Conservation (phyloP, 2,329 filamentous ascomycete genomes). For the Arthrinium phaeospermum region DNA sequence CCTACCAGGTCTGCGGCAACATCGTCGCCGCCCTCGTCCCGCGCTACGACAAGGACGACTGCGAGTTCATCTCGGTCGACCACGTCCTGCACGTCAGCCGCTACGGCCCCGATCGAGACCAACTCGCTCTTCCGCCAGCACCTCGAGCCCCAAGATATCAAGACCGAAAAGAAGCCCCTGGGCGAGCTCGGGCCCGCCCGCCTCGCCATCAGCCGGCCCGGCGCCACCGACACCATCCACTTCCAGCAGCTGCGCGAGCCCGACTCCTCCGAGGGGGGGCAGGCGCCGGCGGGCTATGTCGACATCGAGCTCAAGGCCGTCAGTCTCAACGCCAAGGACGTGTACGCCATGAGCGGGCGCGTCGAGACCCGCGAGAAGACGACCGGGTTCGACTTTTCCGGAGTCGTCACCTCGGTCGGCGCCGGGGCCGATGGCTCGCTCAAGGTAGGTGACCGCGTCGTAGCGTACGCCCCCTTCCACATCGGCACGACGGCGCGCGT, state of each 20-base stretch:
- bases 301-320: conserved; percentile 26
- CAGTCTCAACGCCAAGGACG: conserved; percentile 33
- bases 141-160: conserved; percentile 21
- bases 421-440: conserved; percentile 25
- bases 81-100: conserved; percentile 26
- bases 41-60: conserved; percentile 22
- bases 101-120: conserved; percentile 20
- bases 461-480: conserved; percentile 31
- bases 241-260: conserved; percentile 25
- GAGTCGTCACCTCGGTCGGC: conserved; percentile 32
- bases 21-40: not conserved
- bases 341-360: conserved; percentile 28
- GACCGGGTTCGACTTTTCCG: conserved; percentile 34
- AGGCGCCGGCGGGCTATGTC: conserved; percentile 19
- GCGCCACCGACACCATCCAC: conserved; percentile 26
- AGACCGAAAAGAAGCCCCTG: conserved; percentile 24
- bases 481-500: conserved; percentile 35
- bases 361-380: conserved; percentile 31
- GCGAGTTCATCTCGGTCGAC: conserved; percentile 26
- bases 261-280: conserved; percentile 11
- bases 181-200: conserved; percentile 22
- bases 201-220: conserved; percentile 22
- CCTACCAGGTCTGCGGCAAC: too few species aligned
- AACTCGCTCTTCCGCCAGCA: conserved; percentile 24
- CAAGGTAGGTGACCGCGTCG: conserved; percentile 35